A percentile compares a stretch with the other conserved stretches of the same genome.
These are phyloP conservation scores for Dictyostelium firmibasis DNA, from an alignment of 78 protist species.

Conservation along the genomic window DNA sequence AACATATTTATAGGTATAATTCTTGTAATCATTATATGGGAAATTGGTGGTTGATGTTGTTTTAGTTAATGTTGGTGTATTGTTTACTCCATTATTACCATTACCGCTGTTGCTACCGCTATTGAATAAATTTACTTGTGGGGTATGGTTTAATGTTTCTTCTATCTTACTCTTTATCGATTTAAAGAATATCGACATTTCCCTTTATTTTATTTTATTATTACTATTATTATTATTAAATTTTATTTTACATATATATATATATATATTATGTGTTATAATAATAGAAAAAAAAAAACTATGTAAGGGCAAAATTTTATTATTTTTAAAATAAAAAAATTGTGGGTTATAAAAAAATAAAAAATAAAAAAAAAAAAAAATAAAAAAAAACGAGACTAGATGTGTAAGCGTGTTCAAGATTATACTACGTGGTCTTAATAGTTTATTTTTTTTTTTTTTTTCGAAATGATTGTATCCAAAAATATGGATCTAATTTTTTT, in stretches of 20 bases:
- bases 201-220: no score
- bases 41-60: background rate
- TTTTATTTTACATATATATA: no score
- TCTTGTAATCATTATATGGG: background rate
- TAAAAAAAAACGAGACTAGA: background rate
- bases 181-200: slow-evolving; percentile 21
- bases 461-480: no score
- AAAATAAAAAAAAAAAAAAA: no score
- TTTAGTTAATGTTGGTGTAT: background rate
- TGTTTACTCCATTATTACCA: background rate
- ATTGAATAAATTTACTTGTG: background rate
- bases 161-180: slow-evolving; percentile 22
- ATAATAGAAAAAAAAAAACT: no score
- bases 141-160: slow-evolving; percentile 11
- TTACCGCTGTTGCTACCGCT: background rate
- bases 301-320: no score
- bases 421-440: background rate
- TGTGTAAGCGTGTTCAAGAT: background rate
- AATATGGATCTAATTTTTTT: background rate
- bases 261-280: no score
- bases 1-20: background rate
- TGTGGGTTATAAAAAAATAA: no score
- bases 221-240: no score
- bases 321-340: no score
- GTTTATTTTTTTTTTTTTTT: background rate